Evolutionary conservation across 305 asterid species (phyloP).

Genomic region (Fraxinus latifolia): DNA sequence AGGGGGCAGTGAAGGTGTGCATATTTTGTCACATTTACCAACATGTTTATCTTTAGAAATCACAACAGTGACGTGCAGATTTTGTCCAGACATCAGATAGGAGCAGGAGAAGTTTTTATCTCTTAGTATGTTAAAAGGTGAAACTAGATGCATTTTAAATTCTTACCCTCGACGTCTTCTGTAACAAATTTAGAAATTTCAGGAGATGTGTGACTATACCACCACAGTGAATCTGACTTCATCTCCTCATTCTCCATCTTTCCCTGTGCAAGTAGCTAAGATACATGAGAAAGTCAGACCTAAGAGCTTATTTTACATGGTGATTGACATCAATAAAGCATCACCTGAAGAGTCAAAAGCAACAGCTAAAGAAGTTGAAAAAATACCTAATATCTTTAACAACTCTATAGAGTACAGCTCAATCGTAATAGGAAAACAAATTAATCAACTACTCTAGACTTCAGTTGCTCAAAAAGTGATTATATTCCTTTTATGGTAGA

Average conservation of each 20-base stretch:
- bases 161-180: constrained; percentile 53
- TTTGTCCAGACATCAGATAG: not conserved
- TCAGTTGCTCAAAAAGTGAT: not conserved
- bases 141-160: not conserved
- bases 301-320: not conserved
- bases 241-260: constrained; percentile 51
- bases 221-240: constrained; percentile 26
- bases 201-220: constrained; percentile 20
- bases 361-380: not conserved
- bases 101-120: not conserved
- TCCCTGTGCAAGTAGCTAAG: not conserved
- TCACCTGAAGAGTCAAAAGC: not conserved
- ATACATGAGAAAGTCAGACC: not conserved
- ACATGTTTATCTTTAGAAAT: not conserved
- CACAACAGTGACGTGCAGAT: not conserved
- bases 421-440: not conserved
- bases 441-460: not conserved
- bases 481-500: not conserved
- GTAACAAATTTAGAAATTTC: constrained; percentile 41
- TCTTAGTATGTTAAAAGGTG: not conserved
- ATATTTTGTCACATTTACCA: not conserved
- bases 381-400: not conserved
- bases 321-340: not conserved
- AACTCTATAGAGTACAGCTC: not conserved
- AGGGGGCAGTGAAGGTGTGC: not conserved